A percentile compares a stretch with the other conserved stretches of the same genome.
Evolutionary conservation across 2,329 filamentous ascomycete genomes (phyloP).

Genomic region (Conoideocrella luteorostrata): DNA sequence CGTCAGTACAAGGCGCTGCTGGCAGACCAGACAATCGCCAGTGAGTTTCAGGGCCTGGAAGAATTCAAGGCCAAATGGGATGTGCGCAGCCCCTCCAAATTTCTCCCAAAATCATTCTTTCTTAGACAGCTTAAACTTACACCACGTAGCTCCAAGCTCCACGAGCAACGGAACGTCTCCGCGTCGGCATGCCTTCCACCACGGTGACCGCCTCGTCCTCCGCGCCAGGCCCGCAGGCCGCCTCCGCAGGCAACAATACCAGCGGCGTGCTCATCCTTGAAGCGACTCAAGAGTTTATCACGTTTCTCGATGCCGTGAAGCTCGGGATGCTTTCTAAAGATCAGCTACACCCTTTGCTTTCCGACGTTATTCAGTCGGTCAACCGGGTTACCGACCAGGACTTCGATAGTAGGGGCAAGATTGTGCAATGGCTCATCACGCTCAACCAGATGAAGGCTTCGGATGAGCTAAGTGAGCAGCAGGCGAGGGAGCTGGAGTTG

Average conservation of each 20-base stretch:
- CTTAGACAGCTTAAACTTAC: slow-evolving; percentile 10
- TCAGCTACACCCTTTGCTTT: slow-evolving; percentile 88
- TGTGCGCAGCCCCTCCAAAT: slow-evolving; percentile 46
- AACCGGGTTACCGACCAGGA: slow-evolving; percentile 95
- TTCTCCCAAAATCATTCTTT: neutral
- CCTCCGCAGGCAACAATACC: slow-evolving; percentile 39
- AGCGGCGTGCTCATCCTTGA: slow-evolving; percentile 69
- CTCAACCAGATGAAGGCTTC: slow-evolving; percentile 97
- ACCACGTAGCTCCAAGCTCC: slow-evolving; percentile 75
- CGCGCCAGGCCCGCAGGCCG: slow-evolving; percentile 35
- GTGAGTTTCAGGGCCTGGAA: slow-evolving; percentile 80
- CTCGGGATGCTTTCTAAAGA: slow-evolving; percentile 91
- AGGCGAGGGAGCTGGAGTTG: slow-evolving; percentile 81
- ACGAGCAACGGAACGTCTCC: slow-evolving; percentile 84
- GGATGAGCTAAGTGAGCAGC: slow-evolving; percentile 80
- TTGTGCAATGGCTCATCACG: slow-evolving; percentile 96
- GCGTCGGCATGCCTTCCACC: slow-evolving; percentile 88
- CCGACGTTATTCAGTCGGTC: slow-evolving; percentile 93
- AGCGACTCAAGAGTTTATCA: slow-evolving; percentile 97
- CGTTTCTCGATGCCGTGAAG: slow-evolving; percentile 89
- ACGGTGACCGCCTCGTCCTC: slow-evolving; percentile 52
- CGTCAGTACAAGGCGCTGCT: slow-evolving; percentile 97
- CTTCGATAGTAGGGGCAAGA: slow-evolving; percentile 93
- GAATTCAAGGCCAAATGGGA: slow-evolving; percentile 90
- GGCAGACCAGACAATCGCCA: slow-evolving; percentile 83